These are phyloP conservation scores for Fusarium fracticaudum DNA, from an alignment of 2,329 filamentous ascomycete genomes.

Conservation along the genomic window DNA sequence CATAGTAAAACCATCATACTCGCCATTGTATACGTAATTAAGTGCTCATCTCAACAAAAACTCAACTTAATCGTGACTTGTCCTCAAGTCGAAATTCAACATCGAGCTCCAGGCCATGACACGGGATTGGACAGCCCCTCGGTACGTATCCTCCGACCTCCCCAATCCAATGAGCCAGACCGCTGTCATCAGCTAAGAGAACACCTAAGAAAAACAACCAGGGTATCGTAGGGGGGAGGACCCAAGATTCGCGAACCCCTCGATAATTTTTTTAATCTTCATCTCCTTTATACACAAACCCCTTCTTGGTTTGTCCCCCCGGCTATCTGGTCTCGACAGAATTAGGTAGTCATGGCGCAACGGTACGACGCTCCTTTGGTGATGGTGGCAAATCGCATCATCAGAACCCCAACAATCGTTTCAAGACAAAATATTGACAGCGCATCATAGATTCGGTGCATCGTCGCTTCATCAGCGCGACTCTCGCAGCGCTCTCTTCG, in stretches of 20 bases:
- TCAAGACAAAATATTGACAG: conserved; percentile 12
- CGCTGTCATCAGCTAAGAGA: conserved; percentile 32
- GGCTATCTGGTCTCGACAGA: not conserved
- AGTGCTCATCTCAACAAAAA: not conserved
- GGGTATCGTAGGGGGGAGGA: conserved; percentile 37
- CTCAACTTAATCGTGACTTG: not conserved
- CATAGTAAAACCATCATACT: not conserved
- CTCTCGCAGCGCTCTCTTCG: conserved; percentile 77
- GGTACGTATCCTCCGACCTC: conserved; percentile 22
- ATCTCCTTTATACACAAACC: not conserved
- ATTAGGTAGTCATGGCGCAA: conserved; percentile 47
- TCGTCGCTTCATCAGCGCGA: conserved; percentile 79
- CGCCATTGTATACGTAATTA: not conserved
- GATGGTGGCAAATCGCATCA: conserved; percentile 15
- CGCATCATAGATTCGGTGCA: conserved; percentile 66
- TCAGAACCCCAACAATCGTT: conserved; percentile 2
- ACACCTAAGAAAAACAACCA: conserved; percentile 40
- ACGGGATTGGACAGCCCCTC: conserved; percentile 32
- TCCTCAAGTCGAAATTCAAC: not conserved
- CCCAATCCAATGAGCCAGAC: conserved; percentile 20
- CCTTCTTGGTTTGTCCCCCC: not conserved
- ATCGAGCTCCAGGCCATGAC: conserved; percentile 13
- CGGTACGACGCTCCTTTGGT: conserved; percentile 41
- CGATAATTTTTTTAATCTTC: conserved; percentile 7
- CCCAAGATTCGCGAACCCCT: conserved; percentile 36